Evolutionary conservation across 139 green algal species (phyloP), one percentile per base, ranked within the genome.

Genomic region (Chlorella vulgaris): DNA sequence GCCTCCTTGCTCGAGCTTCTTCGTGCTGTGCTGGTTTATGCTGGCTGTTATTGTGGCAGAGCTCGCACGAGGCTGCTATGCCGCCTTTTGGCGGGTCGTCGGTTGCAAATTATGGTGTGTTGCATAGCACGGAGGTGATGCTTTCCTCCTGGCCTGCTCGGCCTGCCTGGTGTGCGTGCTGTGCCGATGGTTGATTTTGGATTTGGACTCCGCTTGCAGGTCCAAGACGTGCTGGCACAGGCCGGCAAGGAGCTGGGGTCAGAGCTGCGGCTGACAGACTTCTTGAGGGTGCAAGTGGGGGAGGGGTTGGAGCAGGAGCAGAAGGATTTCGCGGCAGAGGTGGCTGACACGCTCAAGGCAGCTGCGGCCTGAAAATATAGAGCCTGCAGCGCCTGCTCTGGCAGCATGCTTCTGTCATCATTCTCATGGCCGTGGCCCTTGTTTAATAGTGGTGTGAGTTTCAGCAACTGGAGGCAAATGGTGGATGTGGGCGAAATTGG

Each of bases 261-360:
- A 5, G 39, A 86, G 22, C 36, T 86, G 50, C 40, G 47, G 38
- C 24, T 88, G 3, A 55, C 31, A 1, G 36, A 33, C 38, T 90
- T 89, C 78, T 78, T 76, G 47, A 35, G 86, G 7, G 53, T 90
- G 76, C 67, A 83, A 58, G 85, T 86, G 28, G 91, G 91, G 1
- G 91, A 95, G 82, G 91, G 91, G 0, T 65, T 94, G 60, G 84
- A 90, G 40, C 42, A 74, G 33, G 81, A 82, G 50, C 47, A 77
- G 4, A 90, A 85, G 35, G 89, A 89, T 60, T 95, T 95, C 88
- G 91, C 91, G 26, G 77, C 82, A 24, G 91, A 95, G 78, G 91
- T 95, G 15, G 88, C 91, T 24, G 83, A 91, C 13, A 92, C 81
- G 26, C 31, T 88, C 15, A 78, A 87, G 40, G 53, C 51, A 3